A percentile compares a stretch with the other conserved stretches of the same genome.
Evolutionary conservation across 2,329 filamentous ascomycete genomes (phyloP).

Genomic region (Nothopassalora personata): DNA sequence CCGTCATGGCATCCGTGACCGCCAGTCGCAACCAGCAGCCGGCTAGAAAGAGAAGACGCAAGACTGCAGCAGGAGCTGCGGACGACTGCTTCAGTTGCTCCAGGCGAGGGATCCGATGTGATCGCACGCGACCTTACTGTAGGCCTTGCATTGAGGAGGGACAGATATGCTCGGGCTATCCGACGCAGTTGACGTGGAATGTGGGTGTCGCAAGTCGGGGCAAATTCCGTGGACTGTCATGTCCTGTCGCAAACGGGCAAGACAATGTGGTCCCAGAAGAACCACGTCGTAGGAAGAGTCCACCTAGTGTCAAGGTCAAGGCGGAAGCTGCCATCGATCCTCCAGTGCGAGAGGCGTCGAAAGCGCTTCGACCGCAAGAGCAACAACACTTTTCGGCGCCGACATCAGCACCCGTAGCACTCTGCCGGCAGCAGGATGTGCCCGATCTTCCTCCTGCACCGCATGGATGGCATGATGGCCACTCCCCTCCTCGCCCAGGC

Average conservation of each 20-base stretch:
- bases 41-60: conserved; percentile 67
- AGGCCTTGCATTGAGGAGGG: conserved; percentile 88
- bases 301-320: conserved; percentile 17
- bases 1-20: conserved; percentile 8
- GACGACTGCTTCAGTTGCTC: conserved; percentile 95
- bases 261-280: conserved; percentile 18
- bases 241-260: conserved; percentile 52
- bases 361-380: conserved; percentile 2
- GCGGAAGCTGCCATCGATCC: conserved; percentile 7
- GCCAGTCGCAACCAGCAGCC: conserved; percentile 8
- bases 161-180: conserved; percentile 92
- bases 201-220: conserved; percentile 92
- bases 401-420: conserved; percentile 8
- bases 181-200: conserved; percentile 93
- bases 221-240: conserved; percentile 82
- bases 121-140: conserved; percentile 88
- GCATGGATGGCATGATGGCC: conserved; percentile 35
- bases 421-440: conserved; percentile 12
- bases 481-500: conserved; percentile 30
- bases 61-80: conserved; percentile 79
- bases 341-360: neutral
- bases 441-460: conserved; percentile 16
- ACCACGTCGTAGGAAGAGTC: conserved; percentile 23
- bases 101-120: conserved; percentile 78
- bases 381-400: conserved; percentile 8